Evolutionary conservation across 2,329 filamentous ascomycete genomes (phyloP), one percentile per base, ranked within the genome.

Genomic region (Cercospora sp.): DNA sequence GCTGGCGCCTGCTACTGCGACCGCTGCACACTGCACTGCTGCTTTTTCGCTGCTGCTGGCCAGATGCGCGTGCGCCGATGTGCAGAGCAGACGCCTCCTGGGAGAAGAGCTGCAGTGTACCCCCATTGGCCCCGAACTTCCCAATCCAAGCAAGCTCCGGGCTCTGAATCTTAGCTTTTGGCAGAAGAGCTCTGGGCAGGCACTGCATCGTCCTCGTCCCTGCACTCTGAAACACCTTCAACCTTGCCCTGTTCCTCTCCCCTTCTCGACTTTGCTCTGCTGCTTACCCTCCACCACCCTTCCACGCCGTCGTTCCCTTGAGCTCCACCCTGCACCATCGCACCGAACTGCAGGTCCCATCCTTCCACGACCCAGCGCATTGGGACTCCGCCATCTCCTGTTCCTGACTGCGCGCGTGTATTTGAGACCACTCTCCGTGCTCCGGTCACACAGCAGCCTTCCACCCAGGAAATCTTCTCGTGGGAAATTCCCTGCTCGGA

Each of bases 401-500:
- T 53, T 26, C 26, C 55, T 59, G 55, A 13, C 55, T 36, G 55
- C 31, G 53, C 53, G 16, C 26, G 28, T 31, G 16, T 28, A 6
- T 18, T 13, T 5, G 16, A 31, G 18, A 31, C 30, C 3, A 59
- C 30, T 48, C 23, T 42, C 59, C 59, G 26, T n/a, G 12, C 20
- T 28, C 59, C 59, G 13, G 20, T 31, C 36, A 18, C 59, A 61
- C 59, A 12, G 36, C 59, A 61, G 33, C 10, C 26, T 45, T 16
- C 31, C 59, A 23, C 33, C 33, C 28, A 28, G 36, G 18, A 61
- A 28, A 3, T 42, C 33, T 36, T 36, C 10, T 42, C 55, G 55
- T 31, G 23, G 48, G 55, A 13, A 59, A 26, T 31, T 66, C 64
- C 64, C 64, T 66, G 58, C 64, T 62, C 59, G 64, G 45, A 36